Percentiles rank a stretch among this genome's conserved stretches.
Evolutionary conservation across 2,329 filamentous ascomycete species (phyloP).

Genomic region (Elsinoe perseae): DNA sequence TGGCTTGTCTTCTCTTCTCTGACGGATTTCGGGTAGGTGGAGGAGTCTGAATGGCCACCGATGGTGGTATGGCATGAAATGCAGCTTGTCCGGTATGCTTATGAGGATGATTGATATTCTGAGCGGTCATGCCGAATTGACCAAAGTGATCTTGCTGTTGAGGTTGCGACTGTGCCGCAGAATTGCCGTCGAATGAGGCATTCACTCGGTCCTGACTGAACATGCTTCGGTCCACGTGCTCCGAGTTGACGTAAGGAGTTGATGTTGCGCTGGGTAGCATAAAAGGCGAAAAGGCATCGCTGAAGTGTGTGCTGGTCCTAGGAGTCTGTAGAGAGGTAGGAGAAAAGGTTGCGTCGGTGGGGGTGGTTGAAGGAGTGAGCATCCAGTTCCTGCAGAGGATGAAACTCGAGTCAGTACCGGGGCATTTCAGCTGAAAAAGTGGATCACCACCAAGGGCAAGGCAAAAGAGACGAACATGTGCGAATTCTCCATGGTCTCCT

Average conservation of each 20-base stretch:
- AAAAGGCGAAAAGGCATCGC: conserved; percentile 43
- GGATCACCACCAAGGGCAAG: not conserved
- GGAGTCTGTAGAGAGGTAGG: conserved; percentile 38
- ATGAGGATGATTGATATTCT: not conserved
- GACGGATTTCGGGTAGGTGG: conserved; percentile 51
- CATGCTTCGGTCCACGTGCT: conserved; percentile 11
- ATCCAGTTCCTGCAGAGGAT: conserved; percentile 22
- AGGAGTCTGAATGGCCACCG: conserved; percentile 54
- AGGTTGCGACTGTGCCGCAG: conserved; percentile 7
- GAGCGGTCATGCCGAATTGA: conserved; percentile 10
- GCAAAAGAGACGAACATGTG: conserved; percentile 14
- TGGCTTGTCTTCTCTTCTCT: conserved; percentile 40
- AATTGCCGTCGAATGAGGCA: conserved; percentile 20
- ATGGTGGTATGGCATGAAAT: conserved; percentile 54
- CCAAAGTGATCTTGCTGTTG: conserved; percentile 11
- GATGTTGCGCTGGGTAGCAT: conserved; percentile 24
- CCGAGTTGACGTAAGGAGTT: conserved; percentile 19
- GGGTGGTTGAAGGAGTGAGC: conserved; percentile 44
- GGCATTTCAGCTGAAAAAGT: conserved; percentile 21
- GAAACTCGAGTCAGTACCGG: conserved; percentile 11
- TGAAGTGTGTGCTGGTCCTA: conserved; percentile 40
- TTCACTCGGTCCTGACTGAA: conserved; percentile 18
- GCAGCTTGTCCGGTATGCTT: conserved; percentile 28
- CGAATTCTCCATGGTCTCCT: conserved; percentile 5
- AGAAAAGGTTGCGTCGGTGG: conserved; percentile 36